A percentile compares a stretch with the other conserved stretches of the same genome.
These are phyloP conservation scores for Athelia psychrophila DNA, from an alignment of 1,284 basidiomycete genomes.

Conservation along the genomic window DNA sequence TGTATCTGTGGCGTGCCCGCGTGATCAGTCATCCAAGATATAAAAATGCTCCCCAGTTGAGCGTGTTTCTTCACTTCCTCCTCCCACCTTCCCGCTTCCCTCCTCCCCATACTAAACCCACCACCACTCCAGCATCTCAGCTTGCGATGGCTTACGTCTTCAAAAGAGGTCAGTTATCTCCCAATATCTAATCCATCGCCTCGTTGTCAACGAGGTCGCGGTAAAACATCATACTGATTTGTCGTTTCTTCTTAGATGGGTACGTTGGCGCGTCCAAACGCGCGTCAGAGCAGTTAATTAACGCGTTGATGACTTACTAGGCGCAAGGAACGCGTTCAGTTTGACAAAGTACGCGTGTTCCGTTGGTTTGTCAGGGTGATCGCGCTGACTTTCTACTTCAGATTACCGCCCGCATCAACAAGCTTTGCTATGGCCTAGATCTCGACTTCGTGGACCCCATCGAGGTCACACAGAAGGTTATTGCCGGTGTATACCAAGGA, in stretches of 20 bases:
- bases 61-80: background rate
- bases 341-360: constrained; percentile 67
- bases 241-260: constrained; percentile 50
- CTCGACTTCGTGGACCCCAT: constrained; percentile 92
- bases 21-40: too few relatives aligned
- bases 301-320: constrained; percentile 32
- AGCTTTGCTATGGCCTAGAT: constrained; percentile 97
- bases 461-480: constrained; percentile 93
- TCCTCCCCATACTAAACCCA: background rate
- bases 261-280: constrained; percentile 41
- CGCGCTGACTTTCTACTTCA: constrained; percentile 26
- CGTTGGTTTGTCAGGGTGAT: background rate
- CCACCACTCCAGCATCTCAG: background rate
- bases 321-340: constrained; percentile 84
- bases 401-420: constrained; percentile 91
- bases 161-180: constrained; percentile 60
- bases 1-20: too few relatives aligned
- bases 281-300: constrained; percentile 26
- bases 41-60: too few relatives aligned
- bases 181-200: constrained; percentile 5
- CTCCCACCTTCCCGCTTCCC: constrained; percentile 1
- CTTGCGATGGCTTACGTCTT: constrained; percentile 63
- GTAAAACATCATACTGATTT: too few relatives aligned
- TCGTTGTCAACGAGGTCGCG: constrained; percentile 8
- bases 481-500: constrained; percentile 92